Evolutionary conservation across 2,329 filamentous ascomycete genomes (phyloP).

Genomic region (Aspergillus bombycis): DNA sequence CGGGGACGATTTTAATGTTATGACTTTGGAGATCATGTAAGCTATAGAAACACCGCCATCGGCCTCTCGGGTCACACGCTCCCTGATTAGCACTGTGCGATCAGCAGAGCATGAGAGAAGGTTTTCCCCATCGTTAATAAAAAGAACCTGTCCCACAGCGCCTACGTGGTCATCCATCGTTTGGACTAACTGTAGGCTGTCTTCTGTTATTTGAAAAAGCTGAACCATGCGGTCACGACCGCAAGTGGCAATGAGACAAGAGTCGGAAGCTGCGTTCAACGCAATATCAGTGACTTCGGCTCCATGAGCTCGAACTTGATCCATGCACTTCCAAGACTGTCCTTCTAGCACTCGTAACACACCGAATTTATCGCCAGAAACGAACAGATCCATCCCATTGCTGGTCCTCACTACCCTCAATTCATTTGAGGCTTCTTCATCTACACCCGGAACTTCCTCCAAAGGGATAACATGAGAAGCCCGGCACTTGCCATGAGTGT

Average conservation of each 20-base stretch:
- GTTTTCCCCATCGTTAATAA: slow-evolving; percentile 69
- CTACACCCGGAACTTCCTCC: slow-evolving; percentile 58
- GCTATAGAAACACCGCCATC: slow-evolving; percentile 64
- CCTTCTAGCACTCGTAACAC: slow-evolving; percentile 61
- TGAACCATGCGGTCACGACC: slow-evolving; percentile 91
- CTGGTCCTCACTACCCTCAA: slow-evolving; percentile 63
- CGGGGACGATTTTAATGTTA: slow-evolving; percentile 84
- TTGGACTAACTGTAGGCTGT: slow-evolving; percentile 76
- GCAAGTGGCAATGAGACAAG: slow-evolving; percentile 75
- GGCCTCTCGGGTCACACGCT: slow-evolving; percentile 69
- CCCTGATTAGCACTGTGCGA: slow-evolving; percentile 80
- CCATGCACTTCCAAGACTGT: slow-evolving; percentile 61
- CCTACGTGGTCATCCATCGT: slow-evolving; percentile 91
- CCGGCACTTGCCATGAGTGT: slow-evolving; percentile 69
- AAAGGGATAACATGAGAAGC: slow-evolving; percentile 68
- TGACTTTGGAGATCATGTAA: slow-evolving; percentile 74
- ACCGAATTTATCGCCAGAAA: slow-evolving; percentile 87
- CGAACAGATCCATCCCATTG: slow-evolving; percentile 65
- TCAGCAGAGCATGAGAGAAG: slow-evolving; percentile 88
- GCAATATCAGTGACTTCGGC: slow-evolving; percentile 83
- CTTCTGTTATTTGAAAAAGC: slow-evolving; percentile 68
- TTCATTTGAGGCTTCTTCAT: slow-evolving; percentile 56
- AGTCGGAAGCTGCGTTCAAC: slow-evolving; percentile 65
- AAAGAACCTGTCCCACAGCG: slow-evolving; percentile 76
- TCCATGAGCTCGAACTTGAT: slow-evolving; percentile 82